Evolutionary conservation across 2,329 filamentous ascomycete species (phyloP).

Genomic region (Paecilomyces dactylethromorphus): DNA sequence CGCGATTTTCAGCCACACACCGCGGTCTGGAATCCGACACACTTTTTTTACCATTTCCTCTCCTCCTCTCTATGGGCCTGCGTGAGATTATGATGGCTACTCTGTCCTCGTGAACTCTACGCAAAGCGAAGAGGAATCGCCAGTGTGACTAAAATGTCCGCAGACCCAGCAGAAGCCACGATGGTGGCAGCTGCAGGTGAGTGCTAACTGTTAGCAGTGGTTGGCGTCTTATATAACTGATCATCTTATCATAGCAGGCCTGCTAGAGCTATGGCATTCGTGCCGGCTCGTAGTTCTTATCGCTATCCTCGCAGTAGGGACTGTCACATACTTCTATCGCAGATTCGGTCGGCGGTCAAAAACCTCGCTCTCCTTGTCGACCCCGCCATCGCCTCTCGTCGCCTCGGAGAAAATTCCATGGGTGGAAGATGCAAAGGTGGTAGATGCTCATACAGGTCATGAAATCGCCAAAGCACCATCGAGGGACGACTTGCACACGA

Average conservation of each 20-base stretch:
- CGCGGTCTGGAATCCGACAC: neutral
- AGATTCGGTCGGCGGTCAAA: conserved; percentile 17
- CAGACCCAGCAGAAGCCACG: neutral
- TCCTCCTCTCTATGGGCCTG: neutral
- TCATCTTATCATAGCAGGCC: conserved; percentile 17
- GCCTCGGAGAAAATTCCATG: conserved; percentile 17
- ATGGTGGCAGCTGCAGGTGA: neutral
- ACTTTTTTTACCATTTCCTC: neutral
- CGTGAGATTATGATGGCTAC: neutral
- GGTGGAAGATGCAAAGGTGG: neutral
- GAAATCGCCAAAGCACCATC: neutral
- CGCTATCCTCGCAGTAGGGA: conserved; percentile 11
- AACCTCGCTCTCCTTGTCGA: conserved; percentile 20
- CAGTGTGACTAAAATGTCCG: neutral
- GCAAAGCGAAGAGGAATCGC: neutral
- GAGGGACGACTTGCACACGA: conserved; percentile 6
- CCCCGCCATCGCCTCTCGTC: conserved; percentile 24
- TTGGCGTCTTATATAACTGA: neutral
- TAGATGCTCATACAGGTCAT: neutral
- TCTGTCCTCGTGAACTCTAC: neutral
- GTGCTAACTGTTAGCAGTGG: neutral
- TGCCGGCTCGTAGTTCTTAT: conserved; percentile 38
- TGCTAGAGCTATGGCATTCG: conserved; percentile 41
- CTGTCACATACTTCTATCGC: conserved; percentile 11
- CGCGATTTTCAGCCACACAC: neutral